A percentile compares a stretch with the other conserved stretches of the same genome.
Evolutionary conservation across 2,329 filamentous ascomycete species (phyloP).

Genomic region (Trichoderma afroharzianum): DNA sequence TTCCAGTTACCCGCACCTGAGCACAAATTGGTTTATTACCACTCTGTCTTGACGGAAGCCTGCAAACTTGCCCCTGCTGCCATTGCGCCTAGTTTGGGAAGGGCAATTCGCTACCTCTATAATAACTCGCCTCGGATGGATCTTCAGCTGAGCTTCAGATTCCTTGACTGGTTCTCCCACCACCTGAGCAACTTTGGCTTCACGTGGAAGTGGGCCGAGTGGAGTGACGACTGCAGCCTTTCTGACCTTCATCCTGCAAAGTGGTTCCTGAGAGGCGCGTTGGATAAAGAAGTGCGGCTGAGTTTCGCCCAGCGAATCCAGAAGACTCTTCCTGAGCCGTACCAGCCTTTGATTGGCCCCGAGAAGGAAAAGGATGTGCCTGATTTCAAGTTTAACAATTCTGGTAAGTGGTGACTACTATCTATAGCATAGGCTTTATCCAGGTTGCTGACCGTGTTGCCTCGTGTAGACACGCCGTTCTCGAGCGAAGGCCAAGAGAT

Average conservation of each 20-base stretch:
- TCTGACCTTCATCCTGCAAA: slow-evolving; percentile 80
- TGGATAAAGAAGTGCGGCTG: slow-evolving; percentile 95
- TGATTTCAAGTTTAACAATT: slow-evolving; percentile 82
- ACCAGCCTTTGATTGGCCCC: slow-evolving; percentile 74
- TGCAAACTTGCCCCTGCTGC: slow-evolving; percentile 95
- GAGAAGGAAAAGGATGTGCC: slow-evolving; percentile 95
- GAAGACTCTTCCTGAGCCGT: slow-evolving; percentile 82
- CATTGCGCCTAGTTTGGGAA: slow-evolving; percentile 89
- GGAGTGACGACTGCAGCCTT: slow-evolving; percentile 80
- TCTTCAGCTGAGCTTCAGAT: slow-evolving; percentile 79
- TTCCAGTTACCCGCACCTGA: slow-evolving; percentile 83
- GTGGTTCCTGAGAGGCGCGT: slow-evolving; percentile 82
- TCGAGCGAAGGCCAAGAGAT: slow-evolving; percentile 80
- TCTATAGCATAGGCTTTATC: not conserved
- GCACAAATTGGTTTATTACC: slow-evolving; percentile 95
- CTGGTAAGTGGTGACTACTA: slow-evolving; percentile 52
- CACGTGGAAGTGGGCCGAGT: slow-evolving; percentile 99
- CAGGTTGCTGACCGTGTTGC: not conserved
- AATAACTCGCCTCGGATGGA: slow-evolving; percentile 78
- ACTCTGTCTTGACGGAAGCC: slow-evolving; percentile 87
- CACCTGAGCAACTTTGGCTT: slow-evolving; percentile 99
- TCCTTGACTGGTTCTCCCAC: slow-evolving; percentile 96
- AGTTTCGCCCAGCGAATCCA: slow-evolving; percentile 96
- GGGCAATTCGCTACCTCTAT: slow-evolving; percentile 90
- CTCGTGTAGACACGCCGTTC: slow-evolving; percentile 68